Evolutionary conservation across 148 eudicot species (phyloP).

Genomic region (Limonium bicolor): DNA sequence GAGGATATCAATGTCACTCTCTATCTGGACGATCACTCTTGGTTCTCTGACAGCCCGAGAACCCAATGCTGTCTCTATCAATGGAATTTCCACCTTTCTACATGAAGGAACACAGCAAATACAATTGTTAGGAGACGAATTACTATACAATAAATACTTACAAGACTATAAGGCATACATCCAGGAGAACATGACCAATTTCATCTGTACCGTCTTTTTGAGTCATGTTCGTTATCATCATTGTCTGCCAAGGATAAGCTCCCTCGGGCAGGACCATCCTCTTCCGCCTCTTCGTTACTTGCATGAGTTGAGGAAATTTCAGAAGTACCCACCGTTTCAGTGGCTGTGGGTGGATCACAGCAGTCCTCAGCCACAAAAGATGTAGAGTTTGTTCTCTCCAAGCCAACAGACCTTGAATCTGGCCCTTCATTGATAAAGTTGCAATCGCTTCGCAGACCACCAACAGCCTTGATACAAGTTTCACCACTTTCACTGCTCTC

Average conservation of each 20-base stretch:
- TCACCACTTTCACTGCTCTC: constrained; percentile 22
- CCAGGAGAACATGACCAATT: background rate
- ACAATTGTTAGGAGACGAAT: background rate
- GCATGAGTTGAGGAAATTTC: constrained; percentile 33
- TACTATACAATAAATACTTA: too few species aligned
- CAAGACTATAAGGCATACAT: background rate
- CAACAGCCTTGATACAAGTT: constrained; percentile 9
- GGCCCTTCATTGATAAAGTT: constrained; percentile 11
- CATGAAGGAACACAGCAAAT: too few species aligned
- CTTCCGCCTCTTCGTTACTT: constrained; percentile 37
- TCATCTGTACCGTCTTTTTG: constrained; percentile 70
- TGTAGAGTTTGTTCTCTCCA: constrained; percentile 26
- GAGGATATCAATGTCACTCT: constrained; percentile 64
- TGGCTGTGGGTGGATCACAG: constrained; percentile 16
- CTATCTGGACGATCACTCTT: constrained; percentile 60
- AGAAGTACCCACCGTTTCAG: constrained; percentile 24
- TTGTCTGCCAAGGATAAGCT: constrained; percentile 21
- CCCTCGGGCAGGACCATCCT: constrained; percentile 29
- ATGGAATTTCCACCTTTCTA: constrained; percentile 49
- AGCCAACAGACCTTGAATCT: constrained; percentile 25
- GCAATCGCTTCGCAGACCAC: too few species aligned
- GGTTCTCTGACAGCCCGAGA: constrained; percentile 60
- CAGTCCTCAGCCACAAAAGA: constrained; percentile 28
- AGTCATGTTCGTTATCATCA: constrained; percentile 32
- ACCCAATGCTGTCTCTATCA: constrained; percentile 41